Evolutionary conservation across 495 filamentous ascomycete species (phyloP).

Genomic region (Glonium stellatum): DNA sequence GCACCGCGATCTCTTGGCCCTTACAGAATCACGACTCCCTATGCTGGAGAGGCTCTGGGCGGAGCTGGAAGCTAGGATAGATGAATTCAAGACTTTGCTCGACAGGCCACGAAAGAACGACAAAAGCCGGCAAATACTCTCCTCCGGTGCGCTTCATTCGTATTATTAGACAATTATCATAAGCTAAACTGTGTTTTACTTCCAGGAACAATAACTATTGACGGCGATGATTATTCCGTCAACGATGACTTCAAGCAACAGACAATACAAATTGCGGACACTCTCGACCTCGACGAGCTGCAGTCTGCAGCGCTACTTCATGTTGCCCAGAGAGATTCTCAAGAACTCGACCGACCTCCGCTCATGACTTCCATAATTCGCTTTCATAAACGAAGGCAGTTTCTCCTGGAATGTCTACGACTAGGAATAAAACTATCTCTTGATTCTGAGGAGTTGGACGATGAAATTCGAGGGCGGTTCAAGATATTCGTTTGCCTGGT

Average conservation of each 20-base stretch:
- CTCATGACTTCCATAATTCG: slow-evolving; percentile 68
- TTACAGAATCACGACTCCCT: slow-evolving; percentile 53
- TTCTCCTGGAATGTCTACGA: slow-evolving; percentile 74
- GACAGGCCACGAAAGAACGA: slow-evolving; percentile 67
- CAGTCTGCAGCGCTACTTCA: slow-evolving; percentile 69
- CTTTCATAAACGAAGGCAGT: slow-evolving; percentile 75
- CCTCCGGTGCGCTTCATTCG: slow-evolving; percentile 42
- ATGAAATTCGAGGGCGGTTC: slow-evolving; percentile 39
- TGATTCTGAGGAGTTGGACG: slow-evolving; percentile 46
- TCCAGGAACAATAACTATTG: slow-evolving; percentile 49
- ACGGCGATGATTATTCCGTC: slow-evolving; percentile 67
- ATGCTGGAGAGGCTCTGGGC: slow-evolving; percentile 57
- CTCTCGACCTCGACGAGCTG: slow-evolving; percentile 81
- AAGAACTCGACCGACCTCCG: slow-evolving; percentile 58
- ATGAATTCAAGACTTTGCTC: slow-evolving; percentile 69
- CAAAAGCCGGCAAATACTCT: slow-evolving; percentile 53
- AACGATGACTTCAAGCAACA: slow-evolving; percentile 81
- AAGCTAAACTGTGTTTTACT: background rate
- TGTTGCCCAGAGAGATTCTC: slow-evolving; percentile 52
- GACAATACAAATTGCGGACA: slow-evolving; percentile 72
- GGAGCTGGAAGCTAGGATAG: slow-evolving; percentile 61
- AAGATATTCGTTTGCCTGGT: slow-evolving; percentile 38
- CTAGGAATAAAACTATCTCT: slow-evolving; percentile 60
- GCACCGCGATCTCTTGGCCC: slow-evolving; percentile 66
- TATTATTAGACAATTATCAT: background rate